Percentiles rank a stretch among this genome's conserved stretches.
Conservation (phyloP, 2,329 filamentous ascomycete species). For the Xylaria sp. region DNA sequence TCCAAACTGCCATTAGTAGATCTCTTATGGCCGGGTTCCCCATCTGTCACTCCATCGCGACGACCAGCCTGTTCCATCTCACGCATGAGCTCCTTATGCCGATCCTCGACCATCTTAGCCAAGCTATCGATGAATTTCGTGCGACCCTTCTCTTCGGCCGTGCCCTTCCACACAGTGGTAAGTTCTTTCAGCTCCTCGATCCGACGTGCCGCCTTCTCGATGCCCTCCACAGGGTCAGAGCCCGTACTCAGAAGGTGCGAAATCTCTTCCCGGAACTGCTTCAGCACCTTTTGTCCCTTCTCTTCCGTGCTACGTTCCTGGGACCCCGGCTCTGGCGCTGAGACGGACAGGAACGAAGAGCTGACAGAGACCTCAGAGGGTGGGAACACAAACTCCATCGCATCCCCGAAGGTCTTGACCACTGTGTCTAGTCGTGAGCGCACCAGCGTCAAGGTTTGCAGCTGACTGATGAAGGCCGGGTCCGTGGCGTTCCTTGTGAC, state of each 20-base stretch:
- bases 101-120: constrained; percentile 84
- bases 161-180: constrained; percentile 90
- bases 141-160: constrained; percentile 90
- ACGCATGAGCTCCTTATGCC: constrained; percentile 63
- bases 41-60: constrained; percentile 52
- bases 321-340: constrained; percentile 79
- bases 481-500: constrained; percentile 41
- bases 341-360: constrained; percentile 90
- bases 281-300: constrained; percentile 84
- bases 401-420: constrained; percentile 90
- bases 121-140: constrained; percentile 83
- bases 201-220: constrained; percentile 77
- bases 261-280: constrained; percentile 77
- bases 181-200: constrained; percentile 83
- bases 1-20: constrained; percentile 48
- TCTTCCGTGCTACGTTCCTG: constrained; percentile 78
- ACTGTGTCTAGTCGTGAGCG: constrained; percentile 87
- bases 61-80: constrained; percentile 60
- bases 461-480: constrained; percentile 77
- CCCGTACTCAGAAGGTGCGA: constrained; percentile 69
- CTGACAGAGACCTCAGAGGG: constrained; percentile 86
- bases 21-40: constrained; percentile 51
- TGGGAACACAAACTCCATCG: constrained; percentile 94
- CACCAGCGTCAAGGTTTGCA: constrained; percentile 85
- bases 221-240: constrained; percentile 70